Base-by-base conservation (phyloP, 768 basidiomycete species). In the Cubamyces lactineus region DNA sequence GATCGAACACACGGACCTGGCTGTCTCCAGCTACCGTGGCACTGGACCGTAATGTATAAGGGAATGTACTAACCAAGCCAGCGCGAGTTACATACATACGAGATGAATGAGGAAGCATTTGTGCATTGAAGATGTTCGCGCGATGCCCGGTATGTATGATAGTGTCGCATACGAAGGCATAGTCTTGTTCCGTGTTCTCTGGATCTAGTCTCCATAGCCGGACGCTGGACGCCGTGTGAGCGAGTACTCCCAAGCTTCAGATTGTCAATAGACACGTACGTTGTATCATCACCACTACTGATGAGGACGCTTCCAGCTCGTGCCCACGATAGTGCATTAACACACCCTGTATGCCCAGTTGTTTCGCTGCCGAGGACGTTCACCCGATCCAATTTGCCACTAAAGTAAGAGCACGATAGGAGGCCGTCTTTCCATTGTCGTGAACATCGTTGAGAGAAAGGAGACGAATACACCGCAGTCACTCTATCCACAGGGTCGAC, bases 101-200 rank as follows among this genome's bases (percentile, higher is more conserved):
- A n/a, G 86, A 83, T 12, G 91, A 91, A 65, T 83, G 77, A 0
- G 92, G 92, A 1, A 96, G 78, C 81, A 92, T 87, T 48, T 91
- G 85, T 0, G 84, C 86, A 66, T 87, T 91, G 78, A 96, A 96
- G 48, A 96, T 92, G 69, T 96, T 96, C 13, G 82, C 85, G 48
- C 76, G 81, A 72, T 96, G 94, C 3, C 91, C 92, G 0, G 94
- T 94, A 15, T 80, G 73, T 52, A 95, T 86, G n/a, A 88, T 82
- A 8, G 85, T 79, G 58, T 84, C 79, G 69, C 83, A 92, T 43
- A 76, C 74, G 73, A 86, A 92, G 26, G 84, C 87, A 76, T 87
- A 90, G 43, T 84, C 83, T 30, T 79, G 71, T 26, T 61, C 67
- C 19, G 70, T 65, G 66, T 81, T 74, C 30, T 74, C 70, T 16